Evolutionary conservation across 1,284 basidiomycete genomes (phyloP).

Genomic region (Ustilago xerochloae): DNA sequence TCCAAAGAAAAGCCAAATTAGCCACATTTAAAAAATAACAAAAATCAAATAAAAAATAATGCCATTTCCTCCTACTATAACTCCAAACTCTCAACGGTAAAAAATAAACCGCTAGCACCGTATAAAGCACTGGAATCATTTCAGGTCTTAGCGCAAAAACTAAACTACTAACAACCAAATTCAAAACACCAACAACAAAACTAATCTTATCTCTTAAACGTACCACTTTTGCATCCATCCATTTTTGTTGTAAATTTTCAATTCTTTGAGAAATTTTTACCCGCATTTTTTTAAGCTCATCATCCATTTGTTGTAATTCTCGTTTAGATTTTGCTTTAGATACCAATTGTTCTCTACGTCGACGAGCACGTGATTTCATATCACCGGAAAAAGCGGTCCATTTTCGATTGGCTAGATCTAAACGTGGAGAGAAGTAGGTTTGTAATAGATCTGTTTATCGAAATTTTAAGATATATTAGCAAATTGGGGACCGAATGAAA

Average conservation of each 20-base stretch:
- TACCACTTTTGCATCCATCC: slow-evolving; percentile 91
- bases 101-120: slow-evolving; percentile 79
- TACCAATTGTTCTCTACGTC: slow-evolving; percentile 74
- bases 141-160: slow-evolving; percentile 84
- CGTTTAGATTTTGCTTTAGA: slow-evolving; percentile 74
- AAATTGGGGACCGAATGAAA: too few relatives aligned
- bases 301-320: slow-evolving; percentile 76
- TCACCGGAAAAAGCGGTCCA: slow-evolving; percentile 85
- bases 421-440: slow-evolving; percentile 87
- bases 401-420: slow-evolving; percentile 87
- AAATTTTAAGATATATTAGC: too few relatives aligned
- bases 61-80: slow-evolving; percentile 48
- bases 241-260: slow-evolving; percentile 76
- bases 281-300: slow-evolving; percentile 83
- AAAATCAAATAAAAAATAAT: slow-evolving; percentile 85
- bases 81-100: slow-evolving; percentile 81
- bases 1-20: slow-evolving; percentile 71
- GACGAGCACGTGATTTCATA: slow-evolving; percentile 77
- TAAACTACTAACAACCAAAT: slow-evolving; percentile 72
- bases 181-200: slow-evolving; percentile 86
- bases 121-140: slow-evolving; percentile 79
- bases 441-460: slow-evolving; percentile 74
- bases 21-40: slow-evolving; percentile 80
- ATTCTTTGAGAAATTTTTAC: slow-evolving; percentile 79
- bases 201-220: slow-evolving; percentile 73